Conservation (phyloP, 23 red algal species). For the Gracilaria vermiculophylla region DNA sequence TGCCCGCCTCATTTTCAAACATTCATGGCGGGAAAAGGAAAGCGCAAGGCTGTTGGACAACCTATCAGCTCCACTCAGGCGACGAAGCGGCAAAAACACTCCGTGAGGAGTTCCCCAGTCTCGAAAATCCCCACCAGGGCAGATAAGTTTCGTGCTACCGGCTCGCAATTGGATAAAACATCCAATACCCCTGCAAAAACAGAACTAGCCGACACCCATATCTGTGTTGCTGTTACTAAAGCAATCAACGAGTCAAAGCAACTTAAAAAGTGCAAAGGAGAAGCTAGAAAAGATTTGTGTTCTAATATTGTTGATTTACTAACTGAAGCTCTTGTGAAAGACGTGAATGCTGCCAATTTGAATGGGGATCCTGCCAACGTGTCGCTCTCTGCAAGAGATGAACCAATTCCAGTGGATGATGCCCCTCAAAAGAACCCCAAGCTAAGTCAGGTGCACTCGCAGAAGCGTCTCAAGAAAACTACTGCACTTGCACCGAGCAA, state of each 20-base stretch:
- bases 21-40: background rate
- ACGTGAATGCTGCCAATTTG: background rate
- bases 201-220: background rate
- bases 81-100: background rate
- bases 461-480: background rate
- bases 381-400: background rate
- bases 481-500: background rate
- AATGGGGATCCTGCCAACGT: background rate
- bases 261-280: background rate
- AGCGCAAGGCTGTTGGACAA: background rate
- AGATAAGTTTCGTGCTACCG: background rate
- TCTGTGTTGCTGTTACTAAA: background rate
- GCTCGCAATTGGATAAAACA: background rate
- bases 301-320: background rate
- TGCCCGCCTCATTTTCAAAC: background rate
- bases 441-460: background rate
- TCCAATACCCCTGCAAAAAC: background rate
- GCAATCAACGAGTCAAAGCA: background rate
- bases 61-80: background rate
- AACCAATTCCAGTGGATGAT: background rate
- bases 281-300: constrained; percentile 3
- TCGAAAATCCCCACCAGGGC: background rate
- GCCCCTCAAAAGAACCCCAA: background rate
- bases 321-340: background rate
- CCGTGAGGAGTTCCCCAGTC: background rate